A percentile compares a stretch with the other conserved stretches of the same genome.
These are phyloP conservation scores for Aspergillus carlsbadensis DNA, from an alignment of 495 filamentous ascomycete genomes.

Conservation along the genomic window DNA sequence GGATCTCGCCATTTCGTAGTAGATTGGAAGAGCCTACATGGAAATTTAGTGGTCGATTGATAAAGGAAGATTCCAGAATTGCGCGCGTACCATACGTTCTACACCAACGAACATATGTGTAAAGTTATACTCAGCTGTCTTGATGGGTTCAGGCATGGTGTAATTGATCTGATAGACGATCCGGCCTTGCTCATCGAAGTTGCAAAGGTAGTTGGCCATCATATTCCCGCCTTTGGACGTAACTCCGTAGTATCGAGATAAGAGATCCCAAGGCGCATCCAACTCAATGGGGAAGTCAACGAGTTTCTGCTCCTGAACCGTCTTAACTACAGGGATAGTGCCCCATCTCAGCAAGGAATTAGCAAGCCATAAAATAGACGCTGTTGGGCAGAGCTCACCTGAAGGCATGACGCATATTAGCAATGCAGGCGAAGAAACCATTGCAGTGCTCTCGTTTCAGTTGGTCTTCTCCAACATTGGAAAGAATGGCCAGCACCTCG, in stretches of 20 bases:
- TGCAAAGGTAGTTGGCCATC: constrained; percentile 34
- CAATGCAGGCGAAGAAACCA: neutral
- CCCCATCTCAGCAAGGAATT: constrained; percentile 26
- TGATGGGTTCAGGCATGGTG: constrained; percentile 25
- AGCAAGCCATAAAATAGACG: too few relatives aligned
- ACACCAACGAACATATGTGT: constrained; percentile 29
- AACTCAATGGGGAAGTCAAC: constrained; percentile 37
- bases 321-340: constrained; percentile 39
- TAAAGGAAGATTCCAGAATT: too few relatives aligned
- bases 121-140: constrained; percentile 33
- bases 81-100: constrained; percentile 25
- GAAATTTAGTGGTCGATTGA: neutral
- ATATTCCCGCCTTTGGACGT: constrained; percentile 36
- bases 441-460: neutral
- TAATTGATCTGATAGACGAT: constrained; percentile 34
- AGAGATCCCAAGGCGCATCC: constrained; percentile 33
- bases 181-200: constrained; percentile 26
- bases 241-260: constrained; percentile 36
- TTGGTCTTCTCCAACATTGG: neutral
- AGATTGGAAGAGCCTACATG: constrained; percentile 30
- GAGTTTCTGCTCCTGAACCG: constrained; percentile 38
- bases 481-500: neutral
- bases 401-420: neutral
- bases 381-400: too few relatives aligned
- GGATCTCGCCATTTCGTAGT: constrained; percentile 29